phyloP scores from a whole-genome alignment of 352 stramenopile species.

The Pythium vanterpoolii region DNA sequence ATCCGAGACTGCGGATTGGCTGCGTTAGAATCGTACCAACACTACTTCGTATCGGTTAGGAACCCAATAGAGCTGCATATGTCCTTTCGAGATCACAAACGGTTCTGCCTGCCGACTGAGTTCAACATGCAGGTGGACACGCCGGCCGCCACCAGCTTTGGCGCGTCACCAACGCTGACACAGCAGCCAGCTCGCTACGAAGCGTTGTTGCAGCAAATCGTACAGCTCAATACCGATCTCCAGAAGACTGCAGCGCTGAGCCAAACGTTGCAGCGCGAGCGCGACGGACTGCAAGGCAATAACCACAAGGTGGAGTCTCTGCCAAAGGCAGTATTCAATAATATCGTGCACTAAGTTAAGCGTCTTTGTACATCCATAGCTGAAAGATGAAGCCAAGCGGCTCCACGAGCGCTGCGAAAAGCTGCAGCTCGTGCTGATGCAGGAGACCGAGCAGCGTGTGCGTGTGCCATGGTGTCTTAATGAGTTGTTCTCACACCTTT shows the following conservation, averaged over 20 bases:
- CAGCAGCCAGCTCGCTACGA: conserved; percentile 52
- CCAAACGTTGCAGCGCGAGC: conserved; percentile 74
- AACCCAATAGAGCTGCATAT: neutral
- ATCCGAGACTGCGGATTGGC: neutral
- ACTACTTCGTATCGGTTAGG: neutral
- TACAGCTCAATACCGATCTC: conserved; percentile 80
- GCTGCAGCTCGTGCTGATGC: conserved; percentile 72
- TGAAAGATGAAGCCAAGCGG: conserved; percentile 60
- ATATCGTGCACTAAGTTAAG: too few relatives aligned
- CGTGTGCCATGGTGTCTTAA: neutral
- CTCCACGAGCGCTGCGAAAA: conserved; percentile 80
- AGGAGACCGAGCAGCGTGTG: conserved; percentile 81
- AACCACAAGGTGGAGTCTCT: conserved; percentile 54
- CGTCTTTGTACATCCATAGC: conserved; percentile 21
- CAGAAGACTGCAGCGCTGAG: conserved; percentile 82
- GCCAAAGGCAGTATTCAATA: too few relatives aligned
- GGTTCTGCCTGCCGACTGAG: too few relatives aligned
- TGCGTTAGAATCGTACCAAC: neutral
- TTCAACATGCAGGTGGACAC: conserved; percentile 19
- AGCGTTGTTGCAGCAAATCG: conserved; percentile 73
- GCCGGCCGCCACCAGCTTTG: neutral
- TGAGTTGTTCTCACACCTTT: too few relatives aligned
- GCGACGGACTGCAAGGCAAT: conserved; percentile 57
- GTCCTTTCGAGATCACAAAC: conserved; percentile 7
- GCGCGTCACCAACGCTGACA: neutral